Evolutionary conservation across 495 filamentous ascomycete genomes (phyloP).

Genomic region (Filosporella fistucella): DNA sequence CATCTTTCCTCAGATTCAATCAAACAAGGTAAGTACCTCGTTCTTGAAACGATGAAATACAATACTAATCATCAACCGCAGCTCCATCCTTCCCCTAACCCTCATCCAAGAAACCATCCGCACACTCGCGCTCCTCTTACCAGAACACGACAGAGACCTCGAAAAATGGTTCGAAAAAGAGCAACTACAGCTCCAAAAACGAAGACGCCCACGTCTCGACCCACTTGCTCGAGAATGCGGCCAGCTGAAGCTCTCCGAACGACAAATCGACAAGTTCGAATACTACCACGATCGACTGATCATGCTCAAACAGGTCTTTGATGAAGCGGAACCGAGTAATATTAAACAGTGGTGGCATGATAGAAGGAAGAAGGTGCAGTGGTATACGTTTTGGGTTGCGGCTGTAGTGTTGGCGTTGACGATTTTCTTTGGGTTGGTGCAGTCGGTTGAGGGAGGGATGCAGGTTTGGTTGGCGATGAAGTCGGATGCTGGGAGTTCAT

Average conservation of each 20-base stretch:
- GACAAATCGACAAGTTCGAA: constrained; percentile 38
- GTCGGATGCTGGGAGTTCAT: too few relatives aligned
- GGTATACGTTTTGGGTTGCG: constrained; percentile 54
- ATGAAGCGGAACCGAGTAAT: constrained; percentile 40
- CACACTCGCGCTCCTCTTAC: constrained; percentile 42
- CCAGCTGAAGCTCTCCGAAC: constrained; percentile 26
- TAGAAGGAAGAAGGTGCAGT: constrained; percentile 42
- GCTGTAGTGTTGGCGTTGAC: constrained; percentile 40
- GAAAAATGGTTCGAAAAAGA: constrained; percentile 9
- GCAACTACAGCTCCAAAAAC: too few relatives aligned
- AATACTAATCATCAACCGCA: not conserved
- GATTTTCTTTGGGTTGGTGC: constrained; percentile 45
- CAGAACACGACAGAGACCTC: constrained; percentile 27
- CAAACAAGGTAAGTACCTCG: not conserved
- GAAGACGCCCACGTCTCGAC: too few relatives aligned
- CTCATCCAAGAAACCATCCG: constrained; percentile 41
- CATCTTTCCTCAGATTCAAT: constrained; percentile 30
- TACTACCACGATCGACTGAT: constrained; percentile 49
- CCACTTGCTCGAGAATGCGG: too few relatives aligned
- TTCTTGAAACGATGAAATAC: not conserved
- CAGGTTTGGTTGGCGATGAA: constrained; percentile 34
- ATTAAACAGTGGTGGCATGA: constrained; percentile 49
- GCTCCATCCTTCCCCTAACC: constrained; percentile 24
- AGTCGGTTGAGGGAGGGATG: constrained; percentile 40
- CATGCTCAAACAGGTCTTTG: constrained; percentile 46